Evolutionary conservation across 306 rosid species (phyloP).

Genomic region (Quercus rubra): DNA sequence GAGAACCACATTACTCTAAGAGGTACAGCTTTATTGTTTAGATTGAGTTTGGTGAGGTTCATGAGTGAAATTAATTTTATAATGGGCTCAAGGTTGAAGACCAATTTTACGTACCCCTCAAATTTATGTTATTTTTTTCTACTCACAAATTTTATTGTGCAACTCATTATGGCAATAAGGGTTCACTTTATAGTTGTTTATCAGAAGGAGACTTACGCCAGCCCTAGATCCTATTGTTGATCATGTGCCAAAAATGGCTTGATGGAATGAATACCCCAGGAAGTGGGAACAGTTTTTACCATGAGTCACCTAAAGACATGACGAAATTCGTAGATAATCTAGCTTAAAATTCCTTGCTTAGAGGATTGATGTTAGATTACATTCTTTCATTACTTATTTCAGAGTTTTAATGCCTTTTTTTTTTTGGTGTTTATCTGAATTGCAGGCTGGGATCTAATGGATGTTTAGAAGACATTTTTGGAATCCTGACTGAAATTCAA

Average conservation of each 20-base stretch:
- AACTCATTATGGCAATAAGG: background rate
- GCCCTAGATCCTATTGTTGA: background rate
- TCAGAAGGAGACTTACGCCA: background rate
- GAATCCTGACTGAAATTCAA: background rate
- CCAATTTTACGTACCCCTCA: background rate
- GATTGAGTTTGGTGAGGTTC: background rate
- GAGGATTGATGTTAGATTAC: background rate
- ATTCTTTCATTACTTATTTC: background rate
- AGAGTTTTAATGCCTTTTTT: conserved; percentile 12
- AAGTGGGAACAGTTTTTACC: background rate
- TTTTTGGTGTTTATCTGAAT: background rate
- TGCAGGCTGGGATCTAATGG: conserved; percentile 20
- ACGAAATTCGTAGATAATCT: background rate
- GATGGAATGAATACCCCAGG: background rate
- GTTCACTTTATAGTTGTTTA: background rate
- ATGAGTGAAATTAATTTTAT: background rate
- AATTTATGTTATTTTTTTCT: background rate
- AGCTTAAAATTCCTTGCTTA: background rate
- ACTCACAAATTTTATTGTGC: background rate
- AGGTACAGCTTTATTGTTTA: background rate
- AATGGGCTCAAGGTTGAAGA: background rate
- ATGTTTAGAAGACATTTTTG: conserved; percentile 1
- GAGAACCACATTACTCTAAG: background rate
- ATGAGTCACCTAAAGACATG: background rate
- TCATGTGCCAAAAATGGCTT: background rate